Evolutionary conservation across 2,329 filamentous ascomycete species (phyloP).

Genomic region (Phyllosticta citriasiana): DNA sequence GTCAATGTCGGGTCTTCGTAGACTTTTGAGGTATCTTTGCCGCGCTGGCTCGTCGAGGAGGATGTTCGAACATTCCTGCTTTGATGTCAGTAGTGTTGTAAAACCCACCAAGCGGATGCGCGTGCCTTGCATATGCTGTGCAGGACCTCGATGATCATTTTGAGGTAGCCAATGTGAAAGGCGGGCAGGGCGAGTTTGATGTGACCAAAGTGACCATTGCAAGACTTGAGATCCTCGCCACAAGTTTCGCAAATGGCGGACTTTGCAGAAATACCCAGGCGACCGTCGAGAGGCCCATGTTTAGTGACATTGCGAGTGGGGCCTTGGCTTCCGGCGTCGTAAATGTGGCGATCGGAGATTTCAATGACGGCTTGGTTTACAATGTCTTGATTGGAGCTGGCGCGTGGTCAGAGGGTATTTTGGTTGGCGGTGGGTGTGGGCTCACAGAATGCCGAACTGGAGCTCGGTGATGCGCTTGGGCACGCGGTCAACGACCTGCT

Average conservation of each 20-base stretch:
- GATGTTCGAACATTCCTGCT: conserved; percentile 68
- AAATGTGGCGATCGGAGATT: conserved; percentile 87
- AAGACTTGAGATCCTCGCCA: conserved; percentile 67
- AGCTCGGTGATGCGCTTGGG: conserved; percentile 89
- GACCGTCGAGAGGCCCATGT: conserved; percentile 79
- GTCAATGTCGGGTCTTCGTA: conserved; percentile 74
- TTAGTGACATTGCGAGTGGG: conserved; percentile 55
- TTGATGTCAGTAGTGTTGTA: background rate
- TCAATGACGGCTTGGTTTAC: conserved; percentile 91
- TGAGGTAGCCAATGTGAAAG: conserved; percentile 94
- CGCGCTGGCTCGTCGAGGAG: conserved; percentile 73
- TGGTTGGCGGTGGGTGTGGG: conserved; percentile 1
- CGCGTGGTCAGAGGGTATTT: conserved; percentile 14
- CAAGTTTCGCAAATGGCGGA: conserved; percentile 72
- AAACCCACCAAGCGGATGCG: background rate
- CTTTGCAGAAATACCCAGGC: conserved; percentile 85
- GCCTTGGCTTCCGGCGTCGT: conserved; percentile 63
- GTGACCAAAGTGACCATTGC: conserved; percentile 92
- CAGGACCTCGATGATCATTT: conserved; percentile 81
- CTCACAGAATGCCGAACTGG: conserved; percentile 83
- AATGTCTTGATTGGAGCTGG: conserved; percentile 81
- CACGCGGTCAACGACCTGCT: conserved; percentile 79
- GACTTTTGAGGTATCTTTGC: conserved; percentile 64
- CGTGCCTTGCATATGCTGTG: conserved; percentile 78
- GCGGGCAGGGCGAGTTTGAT: conserved; percentile 82